phyloP scores from a whole-genome alignment of 2,329 filamentous ascomycete genomes.

The Ploettnerulaceae sp. region DNA sequence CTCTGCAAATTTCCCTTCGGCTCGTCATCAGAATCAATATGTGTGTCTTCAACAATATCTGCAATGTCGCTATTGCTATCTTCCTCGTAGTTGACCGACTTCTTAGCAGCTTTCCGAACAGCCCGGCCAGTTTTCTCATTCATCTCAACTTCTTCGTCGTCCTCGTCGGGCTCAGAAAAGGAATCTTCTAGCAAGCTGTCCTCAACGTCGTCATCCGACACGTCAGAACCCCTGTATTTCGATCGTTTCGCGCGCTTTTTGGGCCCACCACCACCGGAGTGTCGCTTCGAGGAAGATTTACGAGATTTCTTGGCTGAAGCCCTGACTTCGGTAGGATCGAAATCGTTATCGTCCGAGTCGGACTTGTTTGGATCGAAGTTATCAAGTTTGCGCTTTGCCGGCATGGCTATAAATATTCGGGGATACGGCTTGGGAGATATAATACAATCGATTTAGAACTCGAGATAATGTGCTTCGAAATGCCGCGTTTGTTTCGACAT shows the following conservation, averaged over 20 bases:
- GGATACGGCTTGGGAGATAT: not conserved
- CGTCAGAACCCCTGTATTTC: conserved; percentile 56
- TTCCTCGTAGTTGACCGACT: conserved; percentile 45
- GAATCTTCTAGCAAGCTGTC: conserved; percentile 48
- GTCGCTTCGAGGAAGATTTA: conserved; percentile 26
- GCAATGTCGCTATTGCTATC: conserved; percentile 37
- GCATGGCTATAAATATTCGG: conserved; percentile 25
- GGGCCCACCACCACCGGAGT: conserved; percentile 24
- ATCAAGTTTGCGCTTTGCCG: conserved; percentile 48
- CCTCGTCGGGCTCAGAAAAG: conserved; percentile 42
- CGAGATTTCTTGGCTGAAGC: conserved; percentile 40
- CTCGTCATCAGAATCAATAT: conserved; percentile 19
- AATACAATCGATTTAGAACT: not conserved
- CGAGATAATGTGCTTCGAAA: conserved; percentile 8
- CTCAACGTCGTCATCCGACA: conserved; percentile 53
- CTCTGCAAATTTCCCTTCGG: conserved; percentile 21
- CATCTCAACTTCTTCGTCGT: conserved; percentile 38
- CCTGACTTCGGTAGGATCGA: conserved; percentile 49
- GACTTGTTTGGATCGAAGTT: conserved; percentile 63
- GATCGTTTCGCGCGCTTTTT: conserved; percentile 38
- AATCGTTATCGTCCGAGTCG: conserved; percentile 62
- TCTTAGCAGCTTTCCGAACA: conserved; percentile 44
- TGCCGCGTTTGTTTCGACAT: conserved; percentile 11
- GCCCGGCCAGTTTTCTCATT: conserved; percentile 45
- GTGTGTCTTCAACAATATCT: conserved; percentile 34